These are phyloP conservation scores for Teunomyces atbi DNA, from an alignment of 805 yeast species.

Conservation along the genomic window DNA sequence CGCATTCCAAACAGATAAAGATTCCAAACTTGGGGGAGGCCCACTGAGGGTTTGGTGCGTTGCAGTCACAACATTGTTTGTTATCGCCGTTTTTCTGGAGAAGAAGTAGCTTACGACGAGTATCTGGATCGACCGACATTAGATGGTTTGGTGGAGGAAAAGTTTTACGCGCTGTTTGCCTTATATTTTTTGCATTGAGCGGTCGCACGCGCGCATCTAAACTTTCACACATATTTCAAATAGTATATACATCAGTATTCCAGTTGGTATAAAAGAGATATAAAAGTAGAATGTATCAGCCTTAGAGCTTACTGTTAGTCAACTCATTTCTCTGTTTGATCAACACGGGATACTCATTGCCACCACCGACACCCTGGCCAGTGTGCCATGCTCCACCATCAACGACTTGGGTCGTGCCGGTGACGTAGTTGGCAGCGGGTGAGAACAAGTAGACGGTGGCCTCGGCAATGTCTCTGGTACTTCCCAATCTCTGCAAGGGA, in stretches of 20 bases:
- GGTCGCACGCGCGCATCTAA: background rate
- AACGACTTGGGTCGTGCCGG: slow-evolving; percentile 26
- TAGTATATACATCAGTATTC: background rate
- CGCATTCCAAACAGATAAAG: slow-evolving; percentile 96
- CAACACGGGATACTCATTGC: slow-evolving; percentile 32
- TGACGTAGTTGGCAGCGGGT: slow-evolving; percentile 25
- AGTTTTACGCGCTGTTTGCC: slow-evolving; percentile 1
- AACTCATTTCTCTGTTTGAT: slow-evolving; percentile 15
- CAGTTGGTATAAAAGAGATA: background rate
- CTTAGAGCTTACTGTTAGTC: slow-evolving; percentile 12
- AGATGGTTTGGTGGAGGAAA: slow-evolving; percentile 2
- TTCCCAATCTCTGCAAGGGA: slow-evolving; percentile 26
- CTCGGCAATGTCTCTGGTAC: slow-evolving; percentile 28
- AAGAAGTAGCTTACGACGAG: slow-evolving; percentile 70
- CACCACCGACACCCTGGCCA: slow-evolving; percentile 12
- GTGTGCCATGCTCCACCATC: slow-evolving; percentile 29
- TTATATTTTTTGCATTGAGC: background rate
- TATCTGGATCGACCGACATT: slow-evolving; percentile 89
- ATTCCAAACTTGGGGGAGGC: slow-evolving; percentile 98
- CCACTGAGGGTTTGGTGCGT: slow-evolving; percentile 98
- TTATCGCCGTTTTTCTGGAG: slow-evolving; percentile 81
- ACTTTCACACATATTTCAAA: too few species aligned
- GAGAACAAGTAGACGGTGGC: slow-evolving; percentile 28
- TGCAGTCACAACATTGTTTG: slow-evolving; percentile 90
- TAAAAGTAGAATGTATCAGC: background rate